Evolutionary conservation across 345 rosid genomes (phyloP), one percentile per base, ranked within the genome.

Genomic region (Erucastrum elatum): DNA sequence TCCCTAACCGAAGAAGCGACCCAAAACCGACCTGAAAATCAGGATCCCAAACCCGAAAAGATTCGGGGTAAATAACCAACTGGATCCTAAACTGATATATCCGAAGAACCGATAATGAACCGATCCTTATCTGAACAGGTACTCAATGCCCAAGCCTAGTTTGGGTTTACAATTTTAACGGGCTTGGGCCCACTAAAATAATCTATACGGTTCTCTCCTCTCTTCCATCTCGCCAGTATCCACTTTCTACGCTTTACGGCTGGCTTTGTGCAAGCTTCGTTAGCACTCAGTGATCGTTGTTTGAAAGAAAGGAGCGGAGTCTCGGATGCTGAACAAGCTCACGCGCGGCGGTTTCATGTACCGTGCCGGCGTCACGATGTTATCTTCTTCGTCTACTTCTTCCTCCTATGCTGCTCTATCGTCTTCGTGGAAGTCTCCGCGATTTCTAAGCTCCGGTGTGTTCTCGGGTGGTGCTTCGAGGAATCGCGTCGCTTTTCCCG

Each of bases 401-500:
- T 65, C 84, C 39, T 65, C 84, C 39, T 62, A 78, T 35, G 26
- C 82, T 73, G 70, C 59, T 67, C 61, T 79, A 16, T 73, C 78
- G 26, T 73, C 85, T 16, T 80, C 81, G 56, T 76, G 60, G 29
- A 81, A 70, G 46, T 80, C 76, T n/a, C 46, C 46, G n/a, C 21
- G 79, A 62, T 65, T 73, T 60, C 67, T 74, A 10, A 72, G 31
- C 33, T 77, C 86, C 31, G 56, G 73, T 34, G 1, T 82, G 58
- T 80, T 73, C 44, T 49, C 70, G 10, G 26, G 72, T 68, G 82
- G 81, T 9, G 37, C 25, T 55, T 63, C 33, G 11, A 79, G 29
- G 77, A 86, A 69, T 71, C 87, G 78, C 30, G 80, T 86, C 17
- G 25, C 68, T 25, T 72, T 83, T 71, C 55, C 79, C 3, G 31